phyloP scores from a whole-genome alignment of 2,329 filamentous ascomycete species.

The Trichophyton schoenleinii region DNA sequence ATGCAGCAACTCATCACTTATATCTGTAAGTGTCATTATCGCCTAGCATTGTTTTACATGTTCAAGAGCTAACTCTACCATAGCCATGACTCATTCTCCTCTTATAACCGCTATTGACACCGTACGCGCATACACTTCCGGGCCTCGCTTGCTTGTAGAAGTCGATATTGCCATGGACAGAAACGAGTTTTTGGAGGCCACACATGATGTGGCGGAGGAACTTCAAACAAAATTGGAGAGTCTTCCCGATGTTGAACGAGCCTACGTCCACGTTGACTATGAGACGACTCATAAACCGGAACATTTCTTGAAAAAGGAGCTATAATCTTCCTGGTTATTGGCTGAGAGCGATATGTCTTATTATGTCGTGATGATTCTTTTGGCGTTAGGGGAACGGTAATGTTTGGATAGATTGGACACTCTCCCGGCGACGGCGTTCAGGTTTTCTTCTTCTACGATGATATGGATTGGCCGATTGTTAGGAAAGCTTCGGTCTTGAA shows the following conservation, averaged over 20 bases:
- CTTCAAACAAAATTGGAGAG: slow-evolving; percentile 90
- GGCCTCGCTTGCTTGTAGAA: slow-evolving; percentile 80
- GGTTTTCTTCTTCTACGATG: neutral
- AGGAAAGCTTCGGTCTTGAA: neutral
- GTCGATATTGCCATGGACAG: slow-evolving; percentile 92
- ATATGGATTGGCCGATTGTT: neutral
- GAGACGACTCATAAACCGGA: slow-evolving; percentile 93
- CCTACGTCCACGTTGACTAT: slow-evolving; percentile 95
- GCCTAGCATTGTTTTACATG: neutral
- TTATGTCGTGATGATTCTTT: neutral
- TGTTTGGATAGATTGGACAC: neutral
- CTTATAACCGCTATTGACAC: slow-evolving; percentile 80
- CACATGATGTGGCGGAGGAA: slow-evolving; percentile 87
- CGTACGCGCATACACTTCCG: slow-evolving; percentile 84
- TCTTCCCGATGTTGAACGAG: slow-evolving; percentile 79
- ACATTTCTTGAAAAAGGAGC: slow-evolving; percentile 56
- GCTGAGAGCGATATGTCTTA: neutral
- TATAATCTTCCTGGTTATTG: slow-evolving; percentile 26
- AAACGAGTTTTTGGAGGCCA: slow-evolving; percentile 56
- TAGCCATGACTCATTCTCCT: slow-evolving; percentile 72
- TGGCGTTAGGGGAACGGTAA: neutral
- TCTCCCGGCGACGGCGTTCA: neutral
- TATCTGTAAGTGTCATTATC: slow-evolving; percentile 44
- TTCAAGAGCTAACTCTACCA: neutral
- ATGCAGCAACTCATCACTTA: slow-evolving; percentile 93